Conservation (phyloP, 164 flowering plant species). For the Macadamia tetraphylla region DNA sequence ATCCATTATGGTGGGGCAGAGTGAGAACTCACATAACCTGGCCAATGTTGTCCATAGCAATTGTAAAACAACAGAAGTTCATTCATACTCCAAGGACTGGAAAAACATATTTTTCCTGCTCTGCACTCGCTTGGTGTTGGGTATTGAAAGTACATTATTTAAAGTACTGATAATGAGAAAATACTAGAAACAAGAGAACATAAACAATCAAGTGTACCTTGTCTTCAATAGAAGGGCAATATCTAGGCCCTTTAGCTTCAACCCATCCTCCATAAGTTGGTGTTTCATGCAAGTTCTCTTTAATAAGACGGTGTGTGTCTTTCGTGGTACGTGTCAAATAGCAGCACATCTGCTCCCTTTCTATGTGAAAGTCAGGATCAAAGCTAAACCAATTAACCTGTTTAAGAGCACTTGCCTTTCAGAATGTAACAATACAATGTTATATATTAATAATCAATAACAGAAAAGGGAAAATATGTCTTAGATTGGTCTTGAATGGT, state of each 20-base stretch:
- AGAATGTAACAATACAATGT: neutral
- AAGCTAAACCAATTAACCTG: slow-evolving; percentile 96
- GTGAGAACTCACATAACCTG: too few relatives aligned
- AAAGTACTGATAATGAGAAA: neutral
- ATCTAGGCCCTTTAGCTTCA: slow-evolving; percentile 96
- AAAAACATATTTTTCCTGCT: too few relatives aligned
- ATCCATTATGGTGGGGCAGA: too few relatives aligned
- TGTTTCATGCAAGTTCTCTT: slow-evolving; percentile 93
- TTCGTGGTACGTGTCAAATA: slow-evolving; percentile 88
- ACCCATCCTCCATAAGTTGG: slow-evolving; percentile 99
- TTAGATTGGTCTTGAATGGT: neutral
- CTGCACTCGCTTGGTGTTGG: too few relatives aligned
- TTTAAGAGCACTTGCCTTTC: slow-evolving; percentile 7
- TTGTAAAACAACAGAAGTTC: too few relatives aligned
- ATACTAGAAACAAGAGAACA: neutral
- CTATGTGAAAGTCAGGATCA: slow-evolving; percentile 84
- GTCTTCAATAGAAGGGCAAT: slow-evolving; percentile 98
- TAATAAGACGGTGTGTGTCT: slow-evolving; percentile 72
- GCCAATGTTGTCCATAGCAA: too few relatives aligned
- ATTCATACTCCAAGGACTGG: too few relatives aligned
- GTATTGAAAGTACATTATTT: neutral
- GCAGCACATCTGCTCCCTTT: slow-evolving; percentile 97
- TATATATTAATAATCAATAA: too few relatives aligned
- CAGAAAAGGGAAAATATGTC: neutral
- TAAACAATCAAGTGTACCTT: slow-evolving; percentile 43